phyloP scores from a whole-genome alignment of 2,329 filamentous ascomycete species.

The Beauveria sp. region DNA sequence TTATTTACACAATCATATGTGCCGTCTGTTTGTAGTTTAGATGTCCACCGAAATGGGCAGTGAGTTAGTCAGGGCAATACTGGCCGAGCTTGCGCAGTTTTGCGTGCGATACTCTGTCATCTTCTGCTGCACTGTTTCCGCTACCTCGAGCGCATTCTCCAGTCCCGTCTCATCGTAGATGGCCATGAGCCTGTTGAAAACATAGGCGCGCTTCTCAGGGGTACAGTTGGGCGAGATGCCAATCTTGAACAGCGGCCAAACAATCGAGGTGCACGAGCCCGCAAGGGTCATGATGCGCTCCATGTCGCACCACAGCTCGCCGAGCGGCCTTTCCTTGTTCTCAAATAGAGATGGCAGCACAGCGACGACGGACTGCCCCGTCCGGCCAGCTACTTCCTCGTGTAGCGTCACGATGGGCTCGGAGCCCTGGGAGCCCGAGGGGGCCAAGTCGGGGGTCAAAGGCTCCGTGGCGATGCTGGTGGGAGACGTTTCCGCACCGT shows the following conservation, averaged over 20 bases:
- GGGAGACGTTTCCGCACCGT: neutral
- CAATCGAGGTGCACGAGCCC: slow-evolving; percentile 38
- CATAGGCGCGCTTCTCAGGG: slow-evolving; percentile 32
- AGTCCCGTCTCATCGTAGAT: slow-evolving; percentile 39
- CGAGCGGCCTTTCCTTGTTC: slow-evolving; percentile 22
- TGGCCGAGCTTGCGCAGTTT: neutral
- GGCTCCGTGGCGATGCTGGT: neutral
- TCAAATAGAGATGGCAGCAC: slow-evolving; percentile 16
- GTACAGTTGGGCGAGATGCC: slow-evolving; percentile 40
- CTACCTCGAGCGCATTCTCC: slow-evolving; percentile 36
- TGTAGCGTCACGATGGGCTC: slow-evolving; percentile 7
- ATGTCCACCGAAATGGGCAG: neutral
- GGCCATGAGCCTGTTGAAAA: slow-evolving; percentile 35
- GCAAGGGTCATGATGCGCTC: slow-evolving; percentile 41
- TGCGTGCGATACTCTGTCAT: slow-evolving; percentile 2
- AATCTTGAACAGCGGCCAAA: slow-evolving; percentile 43
- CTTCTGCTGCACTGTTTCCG: slow-evolving; percentile 26
- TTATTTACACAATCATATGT: neutral
- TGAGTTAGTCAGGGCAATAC: neutral
- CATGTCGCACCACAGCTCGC: slow-evolving; percentile 21
- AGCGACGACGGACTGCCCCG: slow-evolving; percentile 2
- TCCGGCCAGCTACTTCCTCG: neutral
- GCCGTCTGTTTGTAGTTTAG: neutral
- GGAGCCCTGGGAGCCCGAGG: neutral
- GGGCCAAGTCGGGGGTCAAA: neutral